Conservation (phyloP, 2,329 filamentous ascomycete genomes). For the Colletotrichum sp. region DNA sequence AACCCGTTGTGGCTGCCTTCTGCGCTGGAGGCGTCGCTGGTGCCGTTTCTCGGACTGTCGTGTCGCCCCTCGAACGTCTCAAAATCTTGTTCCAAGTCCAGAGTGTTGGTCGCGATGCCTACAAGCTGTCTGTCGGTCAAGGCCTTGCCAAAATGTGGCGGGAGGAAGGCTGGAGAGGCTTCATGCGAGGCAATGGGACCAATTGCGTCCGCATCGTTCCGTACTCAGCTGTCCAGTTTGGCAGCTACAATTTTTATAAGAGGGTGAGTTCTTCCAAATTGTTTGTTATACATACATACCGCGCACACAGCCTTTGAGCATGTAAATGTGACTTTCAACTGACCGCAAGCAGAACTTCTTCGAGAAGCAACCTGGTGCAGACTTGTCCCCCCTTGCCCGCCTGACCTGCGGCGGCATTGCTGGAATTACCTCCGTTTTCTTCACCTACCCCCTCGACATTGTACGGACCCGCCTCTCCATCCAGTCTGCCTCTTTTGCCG, state of each 20-base stretch:
- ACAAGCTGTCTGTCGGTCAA: constrained; percentile 89
- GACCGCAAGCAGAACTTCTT: constrained; percentile 66
- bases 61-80: constrained; percentile 92
- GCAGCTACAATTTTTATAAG: constrained; percentile 98
- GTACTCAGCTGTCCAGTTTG: constrained; percentile 97
- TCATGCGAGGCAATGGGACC: constrained; percentile 97
- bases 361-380: constrained; percentile 75
- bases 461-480: constrained; percentile 95
- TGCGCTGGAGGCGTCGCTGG: constrained; percentile 93
- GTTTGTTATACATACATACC: neutral
- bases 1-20: constrained; percentile 90
- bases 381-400: constrained; percentile 75
- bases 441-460: constrained; percentile 97
- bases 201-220: constrained; percentile 99
- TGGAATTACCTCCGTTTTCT: constrained; percentile 92
- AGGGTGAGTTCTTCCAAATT: constrained; percentile 56
- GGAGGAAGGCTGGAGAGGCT: constrained; percentile 95
- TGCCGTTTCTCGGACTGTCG: constrained; percentile 96
- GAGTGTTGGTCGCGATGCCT: constrained; percentile 87
- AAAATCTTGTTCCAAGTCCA: constrained; percentile 99
- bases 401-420: constrained; percentile 90
- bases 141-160: constrained; percentile 94
- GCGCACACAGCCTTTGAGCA: neutral
- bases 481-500: constrained; percentile 94
- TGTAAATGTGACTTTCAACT: neutral